Percentiles rank a stretch among this genome's conserved stretches.
phyloP scores from a whole-genome alignment of 164 flowering plant genomes.

The Magnolia sinica region DNA sequence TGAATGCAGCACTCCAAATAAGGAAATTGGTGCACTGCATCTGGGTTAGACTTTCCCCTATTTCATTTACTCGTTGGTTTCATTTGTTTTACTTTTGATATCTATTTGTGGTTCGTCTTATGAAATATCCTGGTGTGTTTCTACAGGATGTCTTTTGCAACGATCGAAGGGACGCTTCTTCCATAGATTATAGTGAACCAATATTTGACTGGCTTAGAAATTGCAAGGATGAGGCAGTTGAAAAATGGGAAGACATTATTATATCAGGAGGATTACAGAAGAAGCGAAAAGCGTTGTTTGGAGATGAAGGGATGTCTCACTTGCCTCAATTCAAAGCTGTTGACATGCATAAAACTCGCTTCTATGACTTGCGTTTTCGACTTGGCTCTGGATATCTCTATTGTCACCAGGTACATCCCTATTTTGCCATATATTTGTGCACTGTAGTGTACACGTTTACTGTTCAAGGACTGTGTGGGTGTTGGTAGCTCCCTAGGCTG shows the following conservation, averaged over 20 bases:
- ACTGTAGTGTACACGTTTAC: no score
- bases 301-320: slow-evolving; percentile 18
- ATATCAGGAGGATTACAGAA: slow-evolving; percentile 43
- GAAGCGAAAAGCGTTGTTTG: slow-evolving; percentile 51
- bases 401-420: slow-evolving; percentile 73
- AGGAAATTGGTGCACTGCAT: not conserved
- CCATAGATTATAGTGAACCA: slow-evolving; percentile 76
- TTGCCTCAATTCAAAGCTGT: slow-evolving; percentile 57
- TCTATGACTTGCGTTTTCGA: slow-evolving; percentile 74
- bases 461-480: no score
- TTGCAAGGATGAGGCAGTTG: slow-evolving; percentile 59
- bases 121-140: not conserved
- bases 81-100: not conserved
- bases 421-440: not conserved
- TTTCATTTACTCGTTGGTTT: not conserved
- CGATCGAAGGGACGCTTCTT: slow-evolving; percentile 67
- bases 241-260: slow-evolving; percentile 71
- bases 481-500: no score
- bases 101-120: not conserved
- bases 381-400: slow-evolving; percentile 88
- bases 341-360: slow-evolving; percentile 60
- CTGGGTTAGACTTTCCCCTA: not conserved
- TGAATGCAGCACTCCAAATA: not conserved
- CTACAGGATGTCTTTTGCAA: slow-evolving; percentile 78
- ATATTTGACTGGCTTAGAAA: slow-evolving; percentile 76